Percentiles rank a stretch among this genome's conserved stretches.
phyloP scores from a whole-genome alignment of 345 rosid genomes.

The Hibiscus syriacus region DNA sequence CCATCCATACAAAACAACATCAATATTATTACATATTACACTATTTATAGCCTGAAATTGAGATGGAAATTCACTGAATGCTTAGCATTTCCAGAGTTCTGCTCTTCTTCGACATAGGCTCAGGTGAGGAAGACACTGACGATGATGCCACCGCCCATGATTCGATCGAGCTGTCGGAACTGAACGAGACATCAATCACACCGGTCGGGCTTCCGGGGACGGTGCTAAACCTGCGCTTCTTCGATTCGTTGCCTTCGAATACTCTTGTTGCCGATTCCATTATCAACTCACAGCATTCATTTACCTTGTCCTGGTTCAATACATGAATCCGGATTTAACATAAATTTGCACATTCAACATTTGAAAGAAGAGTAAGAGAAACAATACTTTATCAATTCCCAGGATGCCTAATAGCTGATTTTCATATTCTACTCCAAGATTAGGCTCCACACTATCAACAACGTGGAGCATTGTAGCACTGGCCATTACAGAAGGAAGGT shows the following conservation, averaged over 20 bases:
- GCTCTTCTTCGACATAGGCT: conserved; percentile 41
- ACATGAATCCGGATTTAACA: background rate
- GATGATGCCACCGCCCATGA: conserved; percentile 32
- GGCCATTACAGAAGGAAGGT: conserved; percentile 52
- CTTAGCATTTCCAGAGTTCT: conserved; percentile 20
- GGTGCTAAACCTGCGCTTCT: conserved; percentile 41
- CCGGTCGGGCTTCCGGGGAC: conserved; percentile 57
- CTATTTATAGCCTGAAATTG: background rate
- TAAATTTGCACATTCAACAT: conserved; percentile 1
- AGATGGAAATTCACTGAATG: conserved; percentile 23
- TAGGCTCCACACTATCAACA: conserved; percentile 26
- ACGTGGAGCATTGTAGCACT: conserved; percentile 52
- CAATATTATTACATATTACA: conserved; percentile 17
- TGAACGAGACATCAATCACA: conserved; percentile 54
- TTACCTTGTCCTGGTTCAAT: conserved; percentile 42
- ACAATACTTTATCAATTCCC: conserved; percentile 38
- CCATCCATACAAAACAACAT: conserved; percentile 25
- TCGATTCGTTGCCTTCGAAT: conserved; percentile 14
- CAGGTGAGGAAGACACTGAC: conserved; percentile 39
- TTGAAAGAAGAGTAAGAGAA: background rate
- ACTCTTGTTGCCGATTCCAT: conserved; percentile 24
- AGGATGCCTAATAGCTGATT: conserved; percentile 38
- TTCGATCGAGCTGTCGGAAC: conserved; percentile 50
- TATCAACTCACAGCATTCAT: conserved; percentile 37
- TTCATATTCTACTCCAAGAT: conserved; percentile 27